Base-by-base conservation (phyloP, 2,329 filamentous ascomycete genomes). In the Paraconiothyrium sp. region DNA sequence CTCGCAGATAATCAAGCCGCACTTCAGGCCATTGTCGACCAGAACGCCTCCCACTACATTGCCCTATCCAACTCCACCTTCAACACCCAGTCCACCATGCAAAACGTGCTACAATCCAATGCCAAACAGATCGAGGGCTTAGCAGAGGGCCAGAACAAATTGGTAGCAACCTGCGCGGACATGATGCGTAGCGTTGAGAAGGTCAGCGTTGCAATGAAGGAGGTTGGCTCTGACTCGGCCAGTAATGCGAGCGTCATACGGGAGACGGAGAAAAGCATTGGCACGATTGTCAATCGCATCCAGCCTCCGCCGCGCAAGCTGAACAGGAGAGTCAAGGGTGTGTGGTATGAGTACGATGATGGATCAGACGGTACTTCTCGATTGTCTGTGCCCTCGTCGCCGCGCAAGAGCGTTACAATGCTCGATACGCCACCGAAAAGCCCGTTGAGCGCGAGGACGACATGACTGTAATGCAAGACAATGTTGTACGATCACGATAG, bases 331-430 rank as follows among this genome's bases (percentile, higher is more conserved):
- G 69, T 78, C 50, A 73, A 75, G 56, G 74, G 76, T 34, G 74
- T 78, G 3, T 78, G 76, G 76, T 78, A 78, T 52, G 76, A 78
- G 58, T 78, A 78, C 46, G 75, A 77, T 60, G 63, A 51, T n/a
- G 49, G 57, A 9, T 30, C 64, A 3, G 61, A 51, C 4, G 43
- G 43, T 20, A 13, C 43, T 13, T 52, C 63, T 7, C 27, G 35
- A 5, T 14, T 34, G 9, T 48, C 46, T 16, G 52, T 41, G 8
- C 58, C 43, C 13, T 52, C 57, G 6, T 67, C 66, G 6, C 65
- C 65, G 30, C 56, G 64, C 47, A 66, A 63, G 55, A 62, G 63
- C n/a, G 65, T 69, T 0, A 60, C 59, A 3, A 67, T 67, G 41
- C 54, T 67, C 35, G 67, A 71, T 22, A 72, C 70, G 43, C 69